Evolutionary conservation across 441 rosid species (phyloP).

Genomic region (Erysimum pusillum): DNA sequence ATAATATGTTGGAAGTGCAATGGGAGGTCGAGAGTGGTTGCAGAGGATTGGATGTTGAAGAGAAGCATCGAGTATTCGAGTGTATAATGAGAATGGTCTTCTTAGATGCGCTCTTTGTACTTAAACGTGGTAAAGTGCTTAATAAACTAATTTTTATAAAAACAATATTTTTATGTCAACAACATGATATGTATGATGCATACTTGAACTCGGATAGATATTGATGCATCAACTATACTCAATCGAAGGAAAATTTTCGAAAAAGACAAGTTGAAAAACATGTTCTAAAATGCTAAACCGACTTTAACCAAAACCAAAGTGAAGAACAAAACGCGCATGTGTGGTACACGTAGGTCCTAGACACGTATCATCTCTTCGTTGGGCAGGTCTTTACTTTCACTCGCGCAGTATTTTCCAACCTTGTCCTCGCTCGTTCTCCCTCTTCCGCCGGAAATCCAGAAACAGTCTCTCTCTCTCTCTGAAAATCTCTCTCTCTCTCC

Average conservation of each 20-base stretch:
- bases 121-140: background rate
- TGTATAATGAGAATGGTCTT: slow-evolving; percentile 89
- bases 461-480: slow-evolving; percentile 31
- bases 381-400: background rate
- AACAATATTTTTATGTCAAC: no score
- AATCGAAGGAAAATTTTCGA: no score
- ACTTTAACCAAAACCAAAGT: background rate
- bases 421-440: background rate
- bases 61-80: slow-evolving; percentile 65
- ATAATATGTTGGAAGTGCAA: slow-evolving; percentile 66
- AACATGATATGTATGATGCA: no score
- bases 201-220: no score
- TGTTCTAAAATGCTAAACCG: background rate
- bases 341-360: background rate
- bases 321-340: background rate
- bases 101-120: slow-evolving; percentile 58
- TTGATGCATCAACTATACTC: no score
- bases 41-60: slow-evolving; percentile 38
- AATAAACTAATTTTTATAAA: no score
- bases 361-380: slow-evolving; percentile 2
- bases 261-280: no score
- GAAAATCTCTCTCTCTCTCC: slow-evolving; percentile 23
- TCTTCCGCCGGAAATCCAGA: slow-evolving; percentile 3
- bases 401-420: slow-evolving; percentile 10
- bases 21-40: slow-evolving; percentile 68